Conservation (phyloP, 2,329 filamentous ascomycete genomes). For the Penicillium sp. region DNA sequence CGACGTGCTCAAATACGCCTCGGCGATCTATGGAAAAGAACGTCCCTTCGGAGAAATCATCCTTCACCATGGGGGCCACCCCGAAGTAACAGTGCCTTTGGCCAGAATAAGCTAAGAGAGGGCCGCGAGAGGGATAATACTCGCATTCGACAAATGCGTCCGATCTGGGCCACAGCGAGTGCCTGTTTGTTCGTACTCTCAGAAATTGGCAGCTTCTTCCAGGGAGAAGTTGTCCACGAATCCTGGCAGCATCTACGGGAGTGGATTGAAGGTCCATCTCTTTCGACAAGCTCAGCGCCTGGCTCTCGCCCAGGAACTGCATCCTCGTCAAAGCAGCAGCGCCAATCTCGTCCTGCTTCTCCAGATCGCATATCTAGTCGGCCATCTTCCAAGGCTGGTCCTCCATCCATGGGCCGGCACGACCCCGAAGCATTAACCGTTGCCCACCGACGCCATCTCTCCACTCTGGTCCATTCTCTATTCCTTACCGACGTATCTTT, state of each 20-base stretch:
- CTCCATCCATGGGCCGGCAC: constrained; percentile 54
- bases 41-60: constrained; percentile 75
- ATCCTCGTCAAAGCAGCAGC: constrained; percentile 35
- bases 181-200: constrained; percentile 88
- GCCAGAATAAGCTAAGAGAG: constrained; percentile 64
- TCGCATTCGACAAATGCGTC: constrained; percentile 73
- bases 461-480: constrained; percentile 61
- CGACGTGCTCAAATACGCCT: constrained; percentile 84
- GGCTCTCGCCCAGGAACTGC: constrained; percentile 49
- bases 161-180: constrained; percentile 87
- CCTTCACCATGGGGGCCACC: constrained; percentile 72
- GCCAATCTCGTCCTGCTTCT: constrained; percentile 16
- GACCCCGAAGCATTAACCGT: constrained; percentile 85
- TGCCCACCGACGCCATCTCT: constrained; percentile 79
- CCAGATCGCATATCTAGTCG: constrained; percentile 15
- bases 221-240: constrained; percentile 82
- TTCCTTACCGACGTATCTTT: constrained; percentile 52
- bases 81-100: constrained; percentile 65
- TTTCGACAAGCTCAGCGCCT: constrained; percentile 32
- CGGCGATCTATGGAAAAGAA: constrained; percentile 85
- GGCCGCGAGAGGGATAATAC: constrained; percentile 69
- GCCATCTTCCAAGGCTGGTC: constrained; percentile 22
- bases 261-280: constrained; percentile 67
- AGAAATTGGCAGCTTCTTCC: constrained; percentile 85
- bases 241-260: constrained; percentile 79